Evolutionary conservation across 305 asterid genomes (phyloP).

Genomic region (Rubia peregrina): DNA sequence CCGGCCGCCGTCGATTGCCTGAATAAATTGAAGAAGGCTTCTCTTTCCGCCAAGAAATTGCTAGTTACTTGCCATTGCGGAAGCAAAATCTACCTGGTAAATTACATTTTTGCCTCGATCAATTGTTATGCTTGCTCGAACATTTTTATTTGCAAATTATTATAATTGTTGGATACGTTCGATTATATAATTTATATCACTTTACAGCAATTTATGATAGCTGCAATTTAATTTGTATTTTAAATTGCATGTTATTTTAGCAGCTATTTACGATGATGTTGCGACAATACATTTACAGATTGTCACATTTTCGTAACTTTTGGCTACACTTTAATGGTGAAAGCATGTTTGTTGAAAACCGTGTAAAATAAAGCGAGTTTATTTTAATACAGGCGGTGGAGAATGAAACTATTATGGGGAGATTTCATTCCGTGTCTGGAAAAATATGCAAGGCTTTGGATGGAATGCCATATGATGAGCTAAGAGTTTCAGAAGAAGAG

Average conservation of each 20-base stretch:
- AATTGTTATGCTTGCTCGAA: too few relatives aligned
- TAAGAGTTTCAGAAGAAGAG: constrained; percentile 67
- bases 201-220: too few relatives aligned
- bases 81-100: constrained; percentile 81
- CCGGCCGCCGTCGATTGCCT: constrained; percentile 36
- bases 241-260: too few relatives aligned
- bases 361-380: too few relatives aligned
- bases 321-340: background rate
- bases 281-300: background rate
- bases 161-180: too few relatives aligned
- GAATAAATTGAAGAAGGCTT: constrained; percentile 50
- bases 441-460: constrained; percentile 53
- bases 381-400: constrained; percentile 51
- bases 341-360: background rate
- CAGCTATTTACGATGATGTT: too few relatives aligned
- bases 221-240: too few relatives aligned
- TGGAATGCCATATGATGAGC: constrained; percentile 71
- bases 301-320: background rate
- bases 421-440: constrained; percentile 54
- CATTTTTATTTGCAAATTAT: too few relatives aligned
- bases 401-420: constrained; percentile 58
- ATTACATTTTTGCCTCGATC: background rate
- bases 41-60: constrained; percentile 57
- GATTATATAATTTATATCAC: too few relatives aligned
- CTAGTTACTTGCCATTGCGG: constrained; percentile 59